Percentiles rank a stretch among this genome's conserved stretches.
Conservation (phyloP, 2,329 filamentous ascomycete species). For the Epichloe glyceriae region DNA sequence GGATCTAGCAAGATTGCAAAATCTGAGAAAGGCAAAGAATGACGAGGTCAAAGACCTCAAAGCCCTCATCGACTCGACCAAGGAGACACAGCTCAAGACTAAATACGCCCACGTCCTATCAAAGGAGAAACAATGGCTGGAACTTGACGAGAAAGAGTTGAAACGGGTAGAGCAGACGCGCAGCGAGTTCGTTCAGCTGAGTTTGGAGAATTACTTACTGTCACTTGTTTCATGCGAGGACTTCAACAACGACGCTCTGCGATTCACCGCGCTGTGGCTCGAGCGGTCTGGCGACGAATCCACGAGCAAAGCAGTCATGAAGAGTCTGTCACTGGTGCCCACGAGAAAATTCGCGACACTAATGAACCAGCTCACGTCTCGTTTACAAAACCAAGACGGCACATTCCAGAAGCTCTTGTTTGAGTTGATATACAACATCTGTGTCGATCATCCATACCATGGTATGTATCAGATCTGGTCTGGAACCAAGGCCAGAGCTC, state of each 20-base stretch:
- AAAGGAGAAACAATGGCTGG: slow-evolving; percentile 77
- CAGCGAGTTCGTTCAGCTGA: slow-evolving; percentile 73
- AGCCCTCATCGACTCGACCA: slow-evolving; percentile 38
- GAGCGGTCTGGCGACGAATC: slow-evolving; percentile 65
- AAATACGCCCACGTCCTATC: slow-evolving; percentile 47
- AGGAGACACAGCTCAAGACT: slow-evolving; percentile 38
- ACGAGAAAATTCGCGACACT: slow-evolving; percentile 84
- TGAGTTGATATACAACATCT: slow-evolving; percentile 68
- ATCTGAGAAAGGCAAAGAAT: slow-evolving; percentile 65
- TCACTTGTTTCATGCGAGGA: slow-evolving; percentile 75
- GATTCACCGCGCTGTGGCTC: slow-evolving; percentile 90
- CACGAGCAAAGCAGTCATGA: slow-evolving; percentile 65
- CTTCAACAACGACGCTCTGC: slow-evolving; percentile 77
- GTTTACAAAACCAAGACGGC: slow-evolving; percentile 57
- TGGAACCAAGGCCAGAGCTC: slow-evolving; percentile 54
- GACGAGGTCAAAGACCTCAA: slow-evolving; percentile 68
- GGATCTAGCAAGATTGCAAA: slow-evolving; percentile 70
- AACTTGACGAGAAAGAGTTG: slow-evolving; percentile 81
- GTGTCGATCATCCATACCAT: slow-evolving; percentile 86
- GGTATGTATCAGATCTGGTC: slow-evolving; percentile 96
- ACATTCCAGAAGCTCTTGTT: slow-evolving; percentile 69
- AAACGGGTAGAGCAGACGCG: slow-evolving; percentile 63
- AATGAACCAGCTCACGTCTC: slow-evolving; percentile 95
- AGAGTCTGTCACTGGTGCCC: slow-evolving; percentile 59
- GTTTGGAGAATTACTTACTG: slow-evolving; percentile 84